These are phyloP conservation scores for Hyphopichia homilentoma DNA, from an alignment of 805 yeast genomes.

Conservation along the genomic window DNA sequence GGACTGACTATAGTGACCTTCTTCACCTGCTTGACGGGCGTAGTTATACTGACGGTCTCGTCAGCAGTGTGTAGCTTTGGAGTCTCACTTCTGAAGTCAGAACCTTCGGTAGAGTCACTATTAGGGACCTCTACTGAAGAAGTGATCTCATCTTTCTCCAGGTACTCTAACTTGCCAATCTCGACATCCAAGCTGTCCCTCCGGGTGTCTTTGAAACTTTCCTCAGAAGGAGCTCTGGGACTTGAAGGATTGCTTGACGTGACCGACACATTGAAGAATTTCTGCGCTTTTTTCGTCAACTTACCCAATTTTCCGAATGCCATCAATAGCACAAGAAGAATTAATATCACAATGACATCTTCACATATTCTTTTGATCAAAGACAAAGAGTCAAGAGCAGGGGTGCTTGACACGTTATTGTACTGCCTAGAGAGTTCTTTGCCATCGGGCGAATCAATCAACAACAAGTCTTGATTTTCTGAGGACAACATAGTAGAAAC, in stretches of 20 bases:
- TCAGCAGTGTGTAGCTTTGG: neutral
- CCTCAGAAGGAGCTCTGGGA: neutral
- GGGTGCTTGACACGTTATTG: constrained; percentile 1
- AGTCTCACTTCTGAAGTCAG: neutral
- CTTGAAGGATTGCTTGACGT: constrained; percentile 1
- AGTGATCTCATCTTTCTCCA: constrained; percentile 13
- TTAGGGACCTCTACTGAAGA: neutral
- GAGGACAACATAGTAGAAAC: constrained; percentile 1
- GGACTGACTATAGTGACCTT: constrained; percentile 21
- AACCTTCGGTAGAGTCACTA: neutral
- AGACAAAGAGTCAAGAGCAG: constrained; percentile 5
- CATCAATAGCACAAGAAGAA: constrained; percentile 32
- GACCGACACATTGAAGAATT: constrained; percentile 1
- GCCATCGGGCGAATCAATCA: constrained; percentile 7
- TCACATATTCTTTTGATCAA: constrained; percentile 38
- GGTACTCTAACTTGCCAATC: neutral
- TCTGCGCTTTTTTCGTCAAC: constrained; percentile 10
- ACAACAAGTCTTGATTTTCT: constrained; percentile 9
- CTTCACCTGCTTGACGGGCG: constrained; percentile 5
- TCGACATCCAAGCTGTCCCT: neutral
- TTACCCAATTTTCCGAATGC: constrained; percentile 34
- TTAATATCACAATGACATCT: constrained; percentile 44
- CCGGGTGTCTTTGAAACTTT: neutral
- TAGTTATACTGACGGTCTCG: neutral
- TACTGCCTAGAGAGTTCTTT: constrained; percentile 1